Evolutionary conservation across 2,329 filamentous ascomycete species (phyloP).

Genomic region (Paecilomyces sp.): DNA sequence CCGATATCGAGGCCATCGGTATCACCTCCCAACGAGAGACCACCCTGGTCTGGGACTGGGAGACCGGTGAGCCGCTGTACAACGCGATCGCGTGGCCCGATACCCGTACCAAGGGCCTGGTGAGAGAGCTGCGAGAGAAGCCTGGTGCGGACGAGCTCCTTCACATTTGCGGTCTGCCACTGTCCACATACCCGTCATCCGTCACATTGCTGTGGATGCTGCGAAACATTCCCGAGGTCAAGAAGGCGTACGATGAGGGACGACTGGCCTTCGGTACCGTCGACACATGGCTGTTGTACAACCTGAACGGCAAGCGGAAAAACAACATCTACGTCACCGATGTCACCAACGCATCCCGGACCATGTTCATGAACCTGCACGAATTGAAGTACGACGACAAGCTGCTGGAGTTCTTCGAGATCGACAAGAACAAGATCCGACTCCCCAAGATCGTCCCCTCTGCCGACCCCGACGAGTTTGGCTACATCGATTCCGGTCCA

Average conservation of each 20-base stretch:
- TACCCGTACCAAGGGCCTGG: constrained; percentile 68
- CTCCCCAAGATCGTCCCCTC: constrained; percentile 81
- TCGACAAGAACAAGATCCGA: constrained; percentile 63
- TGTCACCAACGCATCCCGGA: constrained; percentile 78
- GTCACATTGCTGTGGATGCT: constrained; percentile 81
- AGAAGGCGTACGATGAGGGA: constrained; percentile 67
- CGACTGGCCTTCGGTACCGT: constrained; percentile 78
- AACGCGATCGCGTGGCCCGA: constrained; percentile 90
- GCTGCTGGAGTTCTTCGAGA: constrained; percentile 70
- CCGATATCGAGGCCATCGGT: constrained; percentile 68
- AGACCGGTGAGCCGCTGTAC: constrained; percentile 71
- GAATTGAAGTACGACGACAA: constrained; percentile 72
- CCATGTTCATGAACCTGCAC: constrained; percentile 89
- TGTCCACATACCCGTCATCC: constrained; percentile 83
- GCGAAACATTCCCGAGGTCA: constrained; percentile 61
- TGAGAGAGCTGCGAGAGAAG: constrained; percentile 65
- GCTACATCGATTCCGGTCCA: constrained; percentile 56
- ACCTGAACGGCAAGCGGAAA: constrained; percentile 63
- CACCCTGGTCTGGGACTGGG: constrained; percentile 74
- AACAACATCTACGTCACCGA: constrained; percentile 73
- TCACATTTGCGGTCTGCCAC: constrained; percentile 68
- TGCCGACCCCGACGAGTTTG: constrained; percentile 66
- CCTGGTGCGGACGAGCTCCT: constrained; percentile 62
- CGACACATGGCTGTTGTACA: constrained; percentile 82
- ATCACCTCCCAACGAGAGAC: constrained; percentile 91